phyloP scores from a whole-genome alignment of 306 rosid genomes.

The Prunus salicina region DNA sequence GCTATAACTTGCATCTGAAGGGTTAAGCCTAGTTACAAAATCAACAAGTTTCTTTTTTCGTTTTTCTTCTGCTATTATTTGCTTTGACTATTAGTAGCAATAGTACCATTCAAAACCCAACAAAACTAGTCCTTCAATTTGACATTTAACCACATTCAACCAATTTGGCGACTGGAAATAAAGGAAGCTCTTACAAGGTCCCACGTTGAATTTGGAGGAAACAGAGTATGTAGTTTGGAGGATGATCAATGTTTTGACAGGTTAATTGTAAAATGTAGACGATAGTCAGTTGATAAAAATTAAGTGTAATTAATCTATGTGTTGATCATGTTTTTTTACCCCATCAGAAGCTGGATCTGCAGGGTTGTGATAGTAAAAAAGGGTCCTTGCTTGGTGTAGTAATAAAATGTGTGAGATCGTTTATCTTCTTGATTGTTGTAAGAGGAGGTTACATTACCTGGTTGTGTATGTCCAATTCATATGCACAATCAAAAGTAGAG shows the following conservation, averaged over 20 bases:
- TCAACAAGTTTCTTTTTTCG: no score
- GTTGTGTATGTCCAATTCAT: no score
- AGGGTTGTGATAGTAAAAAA: no score
- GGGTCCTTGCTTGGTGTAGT: no score
- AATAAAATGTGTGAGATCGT: no score
- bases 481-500: background rate
- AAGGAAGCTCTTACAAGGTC: background rate
- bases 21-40: no score
- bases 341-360: background rate
- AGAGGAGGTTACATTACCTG: no score
- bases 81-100: background rate
- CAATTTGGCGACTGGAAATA: constrained; percentile 2
- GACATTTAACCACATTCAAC: constrained; percentile 12
- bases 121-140: background rate
- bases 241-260: constrained; percentile 9
- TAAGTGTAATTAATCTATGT: background rate
- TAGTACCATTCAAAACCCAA: background rate
- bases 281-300: background rate
- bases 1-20: background rate
- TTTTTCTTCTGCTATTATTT: background rate
- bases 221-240: background rate
- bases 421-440: no score
- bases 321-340: background rate
- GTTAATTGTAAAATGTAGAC: background rate
- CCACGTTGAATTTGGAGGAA: background rate